Percentiles rank a stretch among this genome's conserved stretches.
phyloP scores from a whole-genome alignment of 176 grass and related monocot species.

The Phragmites australis region DNA sequence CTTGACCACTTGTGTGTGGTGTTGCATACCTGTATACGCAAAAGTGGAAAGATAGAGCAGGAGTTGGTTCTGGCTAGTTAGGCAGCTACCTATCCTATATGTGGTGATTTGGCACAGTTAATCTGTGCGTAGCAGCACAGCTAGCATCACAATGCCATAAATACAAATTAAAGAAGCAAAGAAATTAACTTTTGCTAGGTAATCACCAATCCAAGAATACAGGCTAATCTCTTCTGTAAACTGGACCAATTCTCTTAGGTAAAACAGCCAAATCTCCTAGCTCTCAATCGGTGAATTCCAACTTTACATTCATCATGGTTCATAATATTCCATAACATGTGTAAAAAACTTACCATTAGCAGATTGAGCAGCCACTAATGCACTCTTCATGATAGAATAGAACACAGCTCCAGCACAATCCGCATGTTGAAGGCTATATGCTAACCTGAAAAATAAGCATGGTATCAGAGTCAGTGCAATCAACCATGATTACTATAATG shows the following conservation, averaged over 20 bases:
- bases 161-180: not conserved
- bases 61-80: not conserved
- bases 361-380: conserved; percentile 59
- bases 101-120: not conserved
- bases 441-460: conserved; percentile 61
- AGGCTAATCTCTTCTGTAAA: not conserved
- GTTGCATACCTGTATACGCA: not conserved
- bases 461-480: conserved; percentile 16
- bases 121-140: not conserved
- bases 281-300: not conserved
- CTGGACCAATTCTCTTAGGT: not conserved
- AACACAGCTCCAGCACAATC: conserved; percentile 89
- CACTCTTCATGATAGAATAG: conserved; percentile 71
- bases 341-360: conserved; percentile 49
- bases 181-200: not conserved
- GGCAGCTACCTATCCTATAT: not conserved
- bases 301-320: not conserved
- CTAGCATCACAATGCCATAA: not conserved
- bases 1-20: not conserved
- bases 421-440: conserved; percentile 73
- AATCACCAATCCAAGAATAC: not conserved
- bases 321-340: not conserved
- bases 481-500: not conserved
- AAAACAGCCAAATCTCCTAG: not conserved
- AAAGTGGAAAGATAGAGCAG: not conserved